Evolutionary conservation across 768 basidiomycete species (phyloP).

Genomic region (Suillus sp.): DNA sequence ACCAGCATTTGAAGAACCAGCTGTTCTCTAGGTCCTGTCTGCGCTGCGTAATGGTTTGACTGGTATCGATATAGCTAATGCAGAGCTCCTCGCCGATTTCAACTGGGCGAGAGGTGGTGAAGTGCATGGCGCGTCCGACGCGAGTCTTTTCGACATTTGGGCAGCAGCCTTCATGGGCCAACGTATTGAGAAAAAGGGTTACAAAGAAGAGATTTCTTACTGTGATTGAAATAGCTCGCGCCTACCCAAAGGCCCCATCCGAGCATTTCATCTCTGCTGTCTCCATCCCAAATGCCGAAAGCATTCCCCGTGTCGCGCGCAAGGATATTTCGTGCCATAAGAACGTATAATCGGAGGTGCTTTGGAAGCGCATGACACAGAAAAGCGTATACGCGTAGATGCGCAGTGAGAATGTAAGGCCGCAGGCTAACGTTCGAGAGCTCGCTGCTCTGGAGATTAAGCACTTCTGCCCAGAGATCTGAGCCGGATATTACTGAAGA

Average conservation of each 20-base stretch:
- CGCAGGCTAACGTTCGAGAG: conserved; percentile 45
- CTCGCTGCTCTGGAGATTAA: conserved; percentile 62
- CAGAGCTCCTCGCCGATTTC: conserved; percentile 55
- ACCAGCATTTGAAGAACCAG: conserved; percentile 61
- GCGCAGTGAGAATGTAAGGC: conserved; percentile 53
- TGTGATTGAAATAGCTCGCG: conserved; percentile 71
- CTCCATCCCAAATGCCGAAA: conserved; percentile 68
- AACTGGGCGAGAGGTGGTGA: conserved; percentile 48
- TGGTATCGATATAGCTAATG: conserved; percentile 54
- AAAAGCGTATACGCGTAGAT: conserved; percentile 57
- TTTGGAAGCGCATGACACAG: conserved; percentile 41
- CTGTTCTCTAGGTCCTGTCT: conserved; percentile 44
- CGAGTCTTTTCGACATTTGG: conserved; percentile 54
- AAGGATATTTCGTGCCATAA: conserved; percentile 53
- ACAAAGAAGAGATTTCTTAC: conserved; percentile 34
- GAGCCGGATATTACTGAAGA: conserved; percentile 10
- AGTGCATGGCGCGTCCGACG: conserved; percentile 46
- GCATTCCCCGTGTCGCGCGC: conserved; percentile 65
- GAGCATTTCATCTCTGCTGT: conserved; percentile 54
- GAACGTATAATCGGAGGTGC: conserved; percentile 38
- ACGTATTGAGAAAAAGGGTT: conserved; percentile 6
- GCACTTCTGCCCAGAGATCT: conserved; percentile 48
- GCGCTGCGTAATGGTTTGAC: conserved; percentile 37
- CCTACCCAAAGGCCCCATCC: conserved; percentile 65
- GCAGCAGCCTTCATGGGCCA: conserved; percentile 44